These are phyloP conservation scores for Brettanomyces anomalus DNA, from an alignment of 805 yeast genomes.

Conservation along the genomic window DNA sequence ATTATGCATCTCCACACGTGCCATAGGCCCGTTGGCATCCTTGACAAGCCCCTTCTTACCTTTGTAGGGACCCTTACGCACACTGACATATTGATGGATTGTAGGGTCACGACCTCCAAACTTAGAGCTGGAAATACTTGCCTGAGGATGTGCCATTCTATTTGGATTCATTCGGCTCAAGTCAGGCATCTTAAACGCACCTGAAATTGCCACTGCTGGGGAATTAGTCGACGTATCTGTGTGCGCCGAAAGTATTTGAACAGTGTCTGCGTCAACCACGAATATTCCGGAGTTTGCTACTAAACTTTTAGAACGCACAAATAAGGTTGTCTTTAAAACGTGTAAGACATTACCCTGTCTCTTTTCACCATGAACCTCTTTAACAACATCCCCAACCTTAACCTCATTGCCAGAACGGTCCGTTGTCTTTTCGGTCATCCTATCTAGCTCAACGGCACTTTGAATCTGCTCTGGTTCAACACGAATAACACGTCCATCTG, in stretches of 20 bases:
- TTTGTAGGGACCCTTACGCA: slow-evolving; percentile 87
- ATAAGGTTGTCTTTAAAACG: slow-evolving; percentile 70
- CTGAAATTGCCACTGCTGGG: slow-evolving; percentile 17
- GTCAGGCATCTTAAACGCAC: slow-evolving; percentile 45
- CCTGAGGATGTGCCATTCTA: slow-evolving; percentile 44
- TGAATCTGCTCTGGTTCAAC: slow-evolving; percentile 78
- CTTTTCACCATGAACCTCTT: slow-evolving; percentile 73
- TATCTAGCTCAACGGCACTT: slow-evolving; percentile 55
- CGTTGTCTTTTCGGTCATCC: slow-evolving; percentile 73
- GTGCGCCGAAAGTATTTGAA: slow-evolving; percentile 51
- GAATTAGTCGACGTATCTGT: slow-evolving; percentile 45
- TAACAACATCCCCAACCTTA: slow-evolving; percentile 87
- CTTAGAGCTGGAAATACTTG: slow-evolving; percentile 37
- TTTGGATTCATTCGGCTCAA: slow-evolving; percentile 83
- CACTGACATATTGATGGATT: slow-evolving; percentile 74
- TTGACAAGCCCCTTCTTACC: slow-evolving; percentile 90
- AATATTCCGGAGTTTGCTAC: slow-evolving; percentile 87
- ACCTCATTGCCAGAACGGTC: slow-evolving; percentile 81
- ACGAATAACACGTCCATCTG: slow-evolving; percentile 68
- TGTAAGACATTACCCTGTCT: slow-evolving; percentile 86
- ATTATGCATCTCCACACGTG: slow-evolving; percentile 90
- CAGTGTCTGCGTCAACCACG: slow-evolving; percentile 65
- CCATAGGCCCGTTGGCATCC: slow-evolving; percentile 86
- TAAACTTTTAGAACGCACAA: slow-evolving; percentile 71
- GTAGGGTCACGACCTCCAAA: slow-evolving; percentile 75